Evolutionary conservation across 2,329 filamentous ascomycete species (phyloP).

Genomic region (Tolypocladium amazonense): DNA sequence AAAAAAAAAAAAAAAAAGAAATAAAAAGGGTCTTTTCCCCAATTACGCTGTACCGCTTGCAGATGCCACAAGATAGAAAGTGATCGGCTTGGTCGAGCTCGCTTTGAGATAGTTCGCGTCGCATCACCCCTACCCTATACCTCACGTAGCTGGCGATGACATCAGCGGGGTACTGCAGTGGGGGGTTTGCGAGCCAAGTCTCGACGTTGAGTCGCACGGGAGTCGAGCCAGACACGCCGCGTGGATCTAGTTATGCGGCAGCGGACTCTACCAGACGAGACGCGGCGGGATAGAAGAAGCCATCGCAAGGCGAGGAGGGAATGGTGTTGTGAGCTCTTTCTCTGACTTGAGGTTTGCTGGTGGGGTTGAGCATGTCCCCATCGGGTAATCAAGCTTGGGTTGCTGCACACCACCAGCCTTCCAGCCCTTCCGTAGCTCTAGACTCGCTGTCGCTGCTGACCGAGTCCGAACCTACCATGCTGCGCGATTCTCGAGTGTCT

Average conservation of each 20-base stretch:
- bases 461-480: background rate
- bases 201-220: background rate
- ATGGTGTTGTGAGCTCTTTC: background rate
- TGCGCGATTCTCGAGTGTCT: background rate
- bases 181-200: background rate
- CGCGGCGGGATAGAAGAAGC: background rate
- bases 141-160: background rate
- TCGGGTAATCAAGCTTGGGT: background rate
- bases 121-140: background rate
- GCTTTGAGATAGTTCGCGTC: too few species aligned
- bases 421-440: background rate
- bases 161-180: background rate
- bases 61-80: background rate
- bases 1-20: background rate
- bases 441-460: background rate
- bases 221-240: background rate
- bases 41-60: background rate
- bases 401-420: background rate
- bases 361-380: background rate
- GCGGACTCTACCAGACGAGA: background rate
- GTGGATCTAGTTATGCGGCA: background rate
- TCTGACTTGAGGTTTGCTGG: background rate
- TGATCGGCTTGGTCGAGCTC: background rate
- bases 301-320: background rate
- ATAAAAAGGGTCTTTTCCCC: background rate